These are phyloP conservation scores for Dothideomycetes sp. DNA, from an alignment of 2,329 filamentous ascomycete genomes.

Conservation along the genomic window DNA sequence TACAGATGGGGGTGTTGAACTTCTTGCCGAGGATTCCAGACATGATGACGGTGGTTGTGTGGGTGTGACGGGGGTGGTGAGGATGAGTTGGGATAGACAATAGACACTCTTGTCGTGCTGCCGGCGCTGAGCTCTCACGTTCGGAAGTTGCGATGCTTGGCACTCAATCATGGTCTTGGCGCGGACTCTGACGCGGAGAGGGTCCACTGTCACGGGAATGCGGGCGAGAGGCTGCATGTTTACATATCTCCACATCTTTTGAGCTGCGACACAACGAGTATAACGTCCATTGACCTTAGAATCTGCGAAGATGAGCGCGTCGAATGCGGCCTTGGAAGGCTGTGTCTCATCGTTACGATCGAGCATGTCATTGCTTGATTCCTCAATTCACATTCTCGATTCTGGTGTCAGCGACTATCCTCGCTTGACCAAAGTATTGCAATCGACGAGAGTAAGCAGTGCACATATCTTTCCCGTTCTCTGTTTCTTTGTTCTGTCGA, in stretches of 20 bases:
- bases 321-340: constrained; percentile 37
- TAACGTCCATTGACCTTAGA: not conserved
- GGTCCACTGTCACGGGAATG: too few species aligned
- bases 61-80: constrained; percentile 7
- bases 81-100: constrained; percentile 7
- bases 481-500: not conserved
- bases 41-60: constrained; percentile 21
- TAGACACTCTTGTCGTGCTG: not conserved
- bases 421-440: constrained; percentile 50
- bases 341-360: constrained; percentile 51
- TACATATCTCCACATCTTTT: too few species aligned
- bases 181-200: too few species aligned
- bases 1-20: constrained; percentile 39
- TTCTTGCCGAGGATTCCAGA: constrained; percentile 37
- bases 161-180: not conserved
- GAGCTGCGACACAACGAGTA: too few species aligned
- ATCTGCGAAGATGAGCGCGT: constrained; percentile 5
- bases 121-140: not conserved
- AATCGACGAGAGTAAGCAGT: constrained; percentile 45
- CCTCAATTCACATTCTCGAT: constrained; percentile 52
- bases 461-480: not conserved
- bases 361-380: constrained; percentile 51
- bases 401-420: constrained; percentile 53
- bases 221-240: too few species aligned
- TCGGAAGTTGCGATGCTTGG: constrained; percentile 2